Conservation (phyloP, 2,329 filamentous ascomycete species). For the Neonectria faginata region DNA sequence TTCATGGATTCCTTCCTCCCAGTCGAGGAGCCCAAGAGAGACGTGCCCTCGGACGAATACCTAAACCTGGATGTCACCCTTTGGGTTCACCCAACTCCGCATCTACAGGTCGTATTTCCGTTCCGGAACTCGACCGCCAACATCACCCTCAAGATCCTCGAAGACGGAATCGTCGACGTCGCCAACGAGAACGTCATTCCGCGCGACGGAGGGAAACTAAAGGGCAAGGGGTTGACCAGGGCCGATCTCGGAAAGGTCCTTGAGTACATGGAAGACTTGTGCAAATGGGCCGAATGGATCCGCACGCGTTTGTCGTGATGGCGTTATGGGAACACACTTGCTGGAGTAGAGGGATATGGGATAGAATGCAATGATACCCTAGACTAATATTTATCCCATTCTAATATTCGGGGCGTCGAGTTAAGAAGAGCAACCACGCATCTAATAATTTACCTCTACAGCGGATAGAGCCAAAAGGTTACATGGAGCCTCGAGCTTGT, state of each 20-base stretch:
- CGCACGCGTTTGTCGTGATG: slow-evolving; percentile 52
- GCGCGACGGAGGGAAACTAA: slow-evolving; percentile 43
- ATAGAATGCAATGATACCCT: slow-evolving; percentile 43
- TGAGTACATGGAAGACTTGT: slow-evolving; percentile 64
- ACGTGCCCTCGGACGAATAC: slow-evolving; percentile 26
- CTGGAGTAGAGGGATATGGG: slow-evolving; percentile 11
- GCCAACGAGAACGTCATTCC: slow-evolving; percentile 65
- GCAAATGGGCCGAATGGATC: slow-evolving; percentile 67
- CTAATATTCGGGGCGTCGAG: not conserved
- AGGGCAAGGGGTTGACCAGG: slow-evolving; percentile 53
- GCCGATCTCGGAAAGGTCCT: slow-evolving; percentile 59
- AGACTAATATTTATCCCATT: slow-evolving; percentile 19
- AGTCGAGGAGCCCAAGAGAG: not conserved
- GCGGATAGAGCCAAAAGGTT: not conserved
- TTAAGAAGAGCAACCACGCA: not conserved
- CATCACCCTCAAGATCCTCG: slow-evolving; percentile 68
- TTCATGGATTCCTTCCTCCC: slow-evolving; percentile 44
- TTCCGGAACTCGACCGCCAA: slow-evolving; percentile 62
- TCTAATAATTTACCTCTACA: not conserved
- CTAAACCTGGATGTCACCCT: slow-evolving; percentile 65
- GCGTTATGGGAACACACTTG: not conserved
- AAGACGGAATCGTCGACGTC: slow-evolving; percentile 70
- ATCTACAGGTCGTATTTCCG: slow-evolving; percentile 66
- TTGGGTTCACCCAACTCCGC: slow-evolving; percentile 61
- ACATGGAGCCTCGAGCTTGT: not conserved